Evolutionary conservation across 2,329 filamentous ascomycete species (phyloP), one percentile per base, ranked within the genome.

Genomic region (Sporothrix sp.): DNA sequence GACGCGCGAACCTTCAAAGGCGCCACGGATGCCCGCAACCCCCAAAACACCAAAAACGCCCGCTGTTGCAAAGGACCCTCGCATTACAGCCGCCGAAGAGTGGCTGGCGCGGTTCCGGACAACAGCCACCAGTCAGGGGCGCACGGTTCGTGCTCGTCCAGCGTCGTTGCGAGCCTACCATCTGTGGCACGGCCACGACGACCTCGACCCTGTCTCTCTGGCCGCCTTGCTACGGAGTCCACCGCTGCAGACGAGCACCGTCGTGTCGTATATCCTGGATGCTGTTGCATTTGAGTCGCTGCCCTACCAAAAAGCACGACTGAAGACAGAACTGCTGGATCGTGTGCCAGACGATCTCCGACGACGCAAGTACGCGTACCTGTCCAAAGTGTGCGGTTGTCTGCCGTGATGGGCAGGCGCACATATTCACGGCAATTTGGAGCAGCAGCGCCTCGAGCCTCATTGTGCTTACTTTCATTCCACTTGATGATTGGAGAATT

Each of bases 151-250:
- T 7, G 63, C 62, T 0, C 30, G 53, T 18, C 63, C 60, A 3
- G 57, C 69, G 1, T 60, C 65, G 2, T 63, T 85, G 2, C 72
- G 78, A 13, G 71, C 79, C 1, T 87, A 85, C 58, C 76, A 74
- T 56, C 64, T 87, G 18, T 87, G 84, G 84, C 68, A 80, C 50
- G 55, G 65, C 4, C 72, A 79, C 51, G 62, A 71, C 7, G 65
- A 69, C 11, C 66, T 85, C 16, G 56, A 62, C 0, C 68, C 80
- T 0, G 59, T 65, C 0, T 64, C 68, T 1, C 67, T 85, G 14
- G 79, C 79, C 2, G 64, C 60, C 3, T 55, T 84, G 1, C 65
- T 84, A n/a, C 71, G 81, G 2, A 67, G 78, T 9, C 80, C 81
- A 13, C 81, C 83, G 2, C 62, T 87, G 3, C 68, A 74, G 54